A percentile compares a stretch with the other conserved stretches of the same genome.
Conservation (phyloP, 805 yeast genomes). For the Metschnikowia vanudenii region DNA sequence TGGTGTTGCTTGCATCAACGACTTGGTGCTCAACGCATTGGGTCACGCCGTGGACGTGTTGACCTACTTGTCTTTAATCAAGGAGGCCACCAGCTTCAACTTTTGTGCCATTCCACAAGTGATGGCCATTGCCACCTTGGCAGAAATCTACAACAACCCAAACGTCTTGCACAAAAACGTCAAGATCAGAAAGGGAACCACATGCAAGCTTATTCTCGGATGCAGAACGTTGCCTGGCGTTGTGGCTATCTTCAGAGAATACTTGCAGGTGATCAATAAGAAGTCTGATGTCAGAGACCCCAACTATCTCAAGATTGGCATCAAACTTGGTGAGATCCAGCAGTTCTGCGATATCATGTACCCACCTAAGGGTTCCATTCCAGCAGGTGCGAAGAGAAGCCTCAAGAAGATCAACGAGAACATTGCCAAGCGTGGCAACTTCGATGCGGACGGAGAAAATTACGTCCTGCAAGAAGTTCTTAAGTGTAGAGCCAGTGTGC, state of each 20-base stretch:
- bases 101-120: slow-evolving; percentile 99
- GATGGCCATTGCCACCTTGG: slow-evolving; percentile 96
- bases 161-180: slow-evolving; percentile 66
- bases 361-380: slow-evolving; percentile 52
- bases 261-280: slow-evolving; percentile 72
- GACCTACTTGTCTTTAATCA: slow-evolving; percentile 68
- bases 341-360: slow-evolving; percentile 79
- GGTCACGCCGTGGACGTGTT: slow-evolving; percentile 75
- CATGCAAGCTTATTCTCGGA: slow-evolving; percentile 70
- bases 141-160: slow-evolving; percentile 79
- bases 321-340: slow-evolving; percentile 83
- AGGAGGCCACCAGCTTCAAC: slow-evolving; percentile 79
- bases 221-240: slow-evolving; percentile 76
- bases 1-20: slow-evolving; percentile 77
- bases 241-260: slow-evolving; percentile 70
- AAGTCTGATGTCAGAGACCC: slow-evolving; percentile 81
- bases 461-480: slow-evolving; percentile 22
- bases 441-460: slow-evolving; percentile 35
- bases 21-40: slow-evolving; percentile 76
- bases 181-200: slow-evolving; percentile 87
- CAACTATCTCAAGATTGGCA: slow-evolving; percentile 78
- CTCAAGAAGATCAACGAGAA: slow-evolving; percentile 39
- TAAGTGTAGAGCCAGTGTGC: slow-evolving; percentile 13
- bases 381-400: slow-evolving; percentile 46
- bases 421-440: slow-evolving; percentile 35